A percentile compares a stretch with the other conserved stretches of the same genome.
Conservation (phyloP, 495 filamentous ascomycete genomes). For the Lasiosphaeris hirsuta region DNA sequence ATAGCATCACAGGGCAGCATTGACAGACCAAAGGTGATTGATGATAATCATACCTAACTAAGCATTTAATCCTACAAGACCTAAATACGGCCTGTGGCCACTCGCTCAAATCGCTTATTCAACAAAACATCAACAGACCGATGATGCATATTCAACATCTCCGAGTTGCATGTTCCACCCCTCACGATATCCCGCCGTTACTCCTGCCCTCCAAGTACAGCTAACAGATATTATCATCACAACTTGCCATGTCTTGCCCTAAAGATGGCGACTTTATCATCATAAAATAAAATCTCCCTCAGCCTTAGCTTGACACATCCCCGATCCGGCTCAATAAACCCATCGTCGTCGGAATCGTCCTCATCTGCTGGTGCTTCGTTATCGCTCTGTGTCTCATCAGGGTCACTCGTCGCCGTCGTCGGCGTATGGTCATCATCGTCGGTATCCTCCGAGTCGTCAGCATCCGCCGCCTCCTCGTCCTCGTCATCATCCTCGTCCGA, state of each 20-base stretch:
- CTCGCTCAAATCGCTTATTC: background rate
- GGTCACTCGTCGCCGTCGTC: conserved; percentile 30
- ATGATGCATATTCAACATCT: background rate
- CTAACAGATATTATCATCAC: conserved; percentile 31
- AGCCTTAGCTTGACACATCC: conserved; percentile 57
- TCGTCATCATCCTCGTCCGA: conserved; percentile 37
- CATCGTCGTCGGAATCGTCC: conserved; percentile 56
- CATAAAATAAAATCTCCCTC: conserved; percentile 84
- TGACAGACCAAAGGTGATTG: too few relatives aligned
- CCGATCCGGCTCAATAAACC: conserved; percentile 37
- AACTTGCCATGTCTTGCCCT: conserved; percentile 71
- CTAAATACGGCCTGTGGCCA: too few relatives aligned
- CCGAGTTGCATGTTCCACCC: too few relatives aligned
- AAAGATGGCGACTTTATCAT: conserved; percentile 84
- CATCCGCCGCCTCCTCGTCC: conserved; percentile 37
- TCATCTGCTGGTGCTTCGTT: conserved; percentile 37
- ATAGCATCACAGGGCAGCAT: too few relatives aligned
- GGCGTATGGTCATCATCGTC: conserved; percentile 46
- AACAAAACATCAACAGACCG: background rate
- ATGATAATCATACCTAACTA: too few relatives aligned
- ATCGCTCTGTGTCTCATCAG: conserved; percentile 41
- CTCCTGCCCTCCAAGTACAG: background rate
- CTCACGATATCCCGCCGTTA: background rate
- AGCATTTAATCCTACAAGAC: too few relatives aligned
- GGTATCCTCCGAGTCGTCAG: conserved; percentile 52